phyloP scores from a whole-genome alignment of 306 rosid genomes.

The Quillaja saponaria region DNA sequence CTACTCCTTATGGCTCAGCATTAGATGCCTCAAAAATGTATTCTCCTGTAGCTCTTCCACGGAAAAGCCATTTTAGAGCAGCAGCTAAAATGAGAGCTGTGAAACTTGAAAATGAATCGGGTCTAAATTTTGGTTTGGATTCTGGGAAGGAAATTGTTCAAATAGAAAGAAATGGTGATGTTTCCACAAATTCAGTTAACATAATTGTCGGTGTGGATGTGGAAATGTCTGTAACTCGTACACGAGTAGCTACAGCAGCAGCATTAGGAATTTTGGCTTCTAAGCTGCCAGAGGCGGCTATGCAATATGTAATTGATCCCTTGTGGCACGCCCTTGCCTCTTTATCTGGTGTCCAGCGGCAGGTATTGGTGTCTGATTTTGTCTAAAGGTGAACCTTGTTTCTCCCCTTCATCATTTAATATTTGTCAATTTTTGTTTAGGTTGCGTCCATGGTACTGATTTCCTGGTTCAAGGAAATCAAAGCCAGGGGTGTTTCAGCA shows the following conservation, averaged over 20 bases:
- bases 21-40: conserved; percentile 88
- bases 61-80: conserved; percentile 89
- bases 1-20: conserved; percentile 84
- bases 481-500: conserved; percentile 30
- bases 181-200: conserved; percentile 58
- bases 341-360: conserved; percentile 81
- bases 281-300: conserved; percentile 59
- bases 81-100: conserved; percentile 99
- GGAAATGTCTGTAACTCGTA: conserved; percentile 77
- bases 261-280: conserved; percentile 86
- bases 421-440: conserved; percentile 37
- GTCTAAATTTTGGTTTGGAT: conserved; percentile 54
- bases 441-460: conserved; percentile 87
- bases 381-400: conserved; percentile 15
- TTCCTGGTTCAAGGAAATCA: conserved; percentile 89
- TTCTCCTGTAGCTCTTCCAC: conserved; percentile 94
- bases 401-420: conserved; percentile 11
- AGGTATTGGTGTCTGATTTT: conserved; percentile 52
- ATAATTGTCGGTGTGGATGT: conserved; percentile 88
- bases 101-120: conserved; percentile 69
- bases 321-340: conserved; percentile 72
- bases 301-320: conserved; percentile 66
- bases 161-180: conserved; percentile 72
- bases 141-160: conserved; percentile 49
- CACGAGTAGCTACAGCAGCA: conserved; percentile 87